phyloP scores from a whole-genome alignment of 495 filamentous ascomycete species.

The Aspergillus egyptiacus region DNA sequence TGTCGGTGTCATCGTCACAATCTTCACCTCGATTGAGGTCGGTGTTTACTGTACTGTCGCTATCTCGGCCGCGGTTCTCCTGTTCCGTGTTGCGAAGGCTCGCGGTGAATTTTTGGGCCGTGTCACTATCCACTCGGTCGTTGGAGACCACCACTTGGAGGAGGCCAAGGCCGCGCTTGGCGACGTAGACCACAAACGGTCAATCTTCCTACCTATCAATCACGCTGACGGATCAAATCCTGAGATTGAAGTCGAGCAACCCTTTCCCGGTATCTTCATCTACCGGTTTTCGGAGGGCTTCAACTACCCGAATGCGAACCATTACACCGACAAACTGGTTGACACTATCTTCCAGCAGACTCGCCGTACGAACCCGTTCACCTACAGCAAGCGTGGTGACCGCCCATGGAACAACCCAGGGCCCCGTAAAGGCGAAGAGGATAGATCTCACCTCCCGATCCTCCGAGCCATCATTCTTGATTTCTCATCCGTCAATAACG shows the following conservation, averaged over 20 bases:
- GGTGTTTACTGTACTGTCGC: slow-evolving; percentile 86
- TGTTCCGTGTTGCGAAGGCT: slow-evolving; percentile 81
- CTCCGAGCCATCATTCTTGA: slow-evolving; percentile 93
- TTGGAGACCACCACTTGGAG: slow-evolving; percentile 76
- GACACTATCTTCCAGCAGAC: slow-evolving; percentile 68
- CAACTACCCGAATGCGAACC: slow-evolving; percentile 91
- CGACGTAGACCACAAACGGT: slow-evolving; percentile 41
- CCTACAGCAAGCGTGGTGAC: slow-evolving; percentile 65
- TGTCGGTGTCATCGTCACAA: slow-evolving; percentile 81
- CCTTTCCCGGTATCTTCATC: slow-evolving; percentile 94
- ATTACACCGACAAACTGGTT: slow-evolving; percentile 80
- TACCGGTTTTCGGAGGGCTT: slow-evolving; percentile 96
- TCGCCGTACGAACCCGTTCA: slow-evolving; percentile 64
- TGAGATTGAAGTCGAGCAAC: slow-evolving; percentile 66
- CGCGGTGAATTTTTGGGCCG: slow-evolving; percentile 82
- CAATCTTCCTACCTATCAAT: slow-evolving; percentile 86
- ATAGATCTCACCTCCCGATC: slow-evolving; percentile 57
- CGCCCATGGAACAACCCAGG: slow-evolving; percentile 96
- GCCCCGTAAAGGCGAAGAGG: slow-evolving; percentile 52
- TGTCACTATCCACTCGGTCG: slow-evolving; percentile 82
- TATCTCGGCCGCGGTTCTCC: slow-evolving; percentile 67
- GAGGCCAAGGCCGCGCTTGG: slow-evolving; percentile 52
- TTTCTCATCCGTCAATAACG: slow-evolving; percentile 92
- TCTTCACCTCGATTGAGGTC: slow-evolving; percentile 84
- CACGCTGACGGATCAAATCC: slow-evolving; percentile 90